These are phyloP conservation scores for Alnus glutinosa DNA, from an alignment of 306 rosid genomes.

Conservation along the genomic window DNA sequence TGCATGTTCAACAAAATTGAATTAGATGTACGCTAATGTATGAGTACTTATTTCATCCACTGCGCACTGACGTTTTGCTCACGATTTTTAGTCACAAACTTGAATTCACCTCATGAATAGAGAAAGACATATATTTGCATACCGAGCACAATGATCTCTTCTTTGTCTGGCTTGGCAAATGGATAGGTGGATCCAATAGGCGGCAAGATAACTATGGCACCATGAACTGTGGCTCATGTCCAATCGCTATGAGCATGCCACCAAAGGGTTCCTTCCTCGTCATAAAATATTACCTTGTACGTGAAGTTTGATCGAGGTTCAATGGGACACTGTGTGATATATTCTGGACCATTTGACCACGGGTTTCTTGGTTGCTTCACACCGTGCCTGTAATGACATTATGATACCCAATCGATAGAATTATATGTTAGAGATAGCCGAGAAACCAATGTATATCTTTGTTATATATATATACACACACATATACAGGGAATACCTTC, in stretches of 20 bases:
- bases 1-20: no score
- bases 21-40: no score
- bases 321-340: constrained; percentile 42
- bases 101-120: no score
- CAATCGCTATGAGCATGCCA: constrained; percentile 51
- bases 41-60: no score
- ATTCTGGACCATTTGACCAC: constrained; percentile 44
- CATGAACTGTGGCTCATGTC: constrained; percentile 40
- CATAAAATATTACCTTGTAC: constrained; percentile 24
- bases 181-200: constrained; percentile 16
- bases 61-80: no score
- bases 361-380: constrained; percentile 41
- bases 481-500: no score
- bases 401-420: no score
- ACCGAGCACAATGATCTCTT: constrained; percentile 24
- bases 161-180: constrained; percentile 24
- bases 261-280: constrained; percentile 45
- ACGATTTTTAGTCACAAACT: no score
- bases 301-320: constrained; percentile 27
- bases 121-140: no score
- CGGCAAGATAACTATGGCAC: constrained; percentile 27
- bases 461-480: no score
- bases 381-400: constrained; percentile 30
- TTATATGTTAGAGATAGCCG: no score
- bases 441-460: no score